phyloP scores from a whole-genome alignment of 2,329 filamentous ascomycete species.

The Phialophora expanda region DNA sequence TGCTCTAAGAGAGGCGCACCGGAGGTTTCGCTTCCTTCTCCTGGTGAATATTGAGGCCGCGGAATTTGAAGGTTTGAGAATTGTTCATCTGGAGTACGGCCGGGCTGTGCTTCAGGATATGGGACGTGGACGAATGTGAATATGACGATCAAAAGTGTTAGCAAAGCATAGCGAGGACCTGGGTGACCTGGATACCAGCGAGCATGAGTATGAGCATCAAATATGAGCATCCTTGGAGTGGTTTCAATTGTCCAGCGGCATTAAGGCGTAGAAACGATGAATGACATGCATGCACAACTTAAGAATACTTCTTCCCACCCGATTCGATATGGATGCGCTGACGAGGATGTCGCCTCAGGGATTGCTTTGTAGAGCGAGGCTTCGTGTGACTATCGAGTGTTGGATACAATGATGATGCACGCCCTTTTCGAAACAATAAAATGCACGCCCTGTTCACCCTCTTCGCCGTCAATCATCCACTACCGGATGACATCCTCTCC shows the following conservation, averaged over 20 bases:
- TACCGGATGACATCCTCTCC: slow-evolving; percentile 68
- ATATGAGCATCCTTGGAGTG: not conserved
- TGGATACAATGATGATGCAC: not conserved
- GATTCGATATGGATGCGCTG: not conserved
- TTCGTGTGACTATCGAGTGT: not conserved
- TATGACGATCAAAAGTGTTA: slow-evolving; percentile 7
- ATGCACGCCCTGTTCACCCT: not conserved
- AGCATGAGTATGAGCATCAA: slow-evolving; percentile 13
- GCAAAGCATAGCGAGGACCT: slow-evolving; percentile 25
- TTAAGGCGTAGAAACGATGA: slow-evolving; percentile 5
- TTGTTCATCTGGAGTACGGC: not conserved
- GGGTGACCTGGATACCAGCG: slow-evolving; percentile 11
- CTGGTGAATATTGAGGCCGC: not conserved
- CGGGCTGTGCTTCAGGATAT: not conserved
- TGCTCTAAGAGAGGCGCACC: not conserved
- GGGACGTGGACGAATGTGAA: not conserved
- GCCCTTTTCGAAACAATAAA: not conserved
- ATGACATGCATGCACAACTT: not conserved
- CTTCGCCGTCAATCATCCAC: slow-evolving; percentile 37
- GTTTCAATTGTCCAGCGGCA: not conserved
- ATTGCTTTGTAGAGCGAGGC: not conserved
- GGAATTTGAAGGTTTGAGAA: not conserved
- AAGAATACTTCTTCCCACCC: slow-evolving; percentile 1
- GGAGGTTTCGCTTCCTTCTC: not conserved
- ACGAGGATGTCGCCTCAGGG: not conserved